These are phyloP conservation scores for Scheffersomyces ergatensis DNA, from an alignment of 805 yeast genomes.

Conservation along the genomic window DNA sequence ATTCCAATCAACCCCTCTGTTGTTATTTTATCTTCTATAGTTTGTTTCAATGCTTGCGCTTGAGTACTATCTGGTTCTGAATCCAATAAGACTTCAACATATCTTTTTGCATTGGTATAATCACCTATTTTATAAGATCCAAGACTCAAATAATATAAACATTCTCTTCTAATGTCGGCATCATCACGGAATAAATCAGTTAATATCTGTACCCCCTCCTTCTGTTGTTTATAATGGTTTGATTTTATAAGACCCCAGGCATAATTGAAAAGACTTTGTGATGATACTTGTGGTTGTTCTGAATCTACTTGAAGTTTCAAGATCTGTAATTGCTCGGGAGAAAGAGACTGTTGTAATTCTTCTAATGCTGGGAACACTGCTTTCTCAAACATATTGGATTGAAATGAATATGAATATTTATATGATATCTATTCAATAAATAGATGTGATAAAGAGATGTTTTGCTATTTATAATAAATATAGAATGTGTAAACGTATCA, in stretches of 20 bases:
- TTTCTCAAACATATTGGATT: slow-evolving; percentile 9
- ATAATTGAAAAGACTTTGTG: slow-evolving; percentile 86
- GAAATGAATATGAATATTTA: too few relatives aligned
- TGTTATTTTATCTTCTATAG: slow-evolving; percentile 81
- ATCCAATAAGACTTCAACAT: slow-evolving; percentile 70
- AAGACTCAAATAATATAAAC: slow-evolving; percentile 80
- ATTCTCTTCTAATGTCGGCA: slow-evolving; percentile 83
- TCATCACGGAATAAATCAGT: slow-evolving; percentile 70
- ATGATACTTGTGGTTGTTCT: slow-evolving; percentile 76
- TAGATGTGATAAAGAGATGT: too few relatives aligned
- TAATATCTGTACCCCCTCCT: slow-evolving; percentile 75
- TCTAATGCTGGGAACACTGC: slow-evolving; percentile 38
- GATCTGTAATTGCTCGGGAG: slow-evolving; percentile 72
- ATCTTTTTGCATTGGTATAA: slow-evolving; percentile 78
- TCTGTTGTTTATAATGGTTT: slow-evolving; percentile 56
- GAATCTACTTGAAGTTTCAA: slow-evolving; percentile 73
- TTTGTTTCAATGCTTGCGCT: slow-evolving; percentile 65
- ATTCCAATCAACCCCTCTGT: slow-evolving; percentile 86
- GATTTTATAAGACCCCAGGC: slow-evolving; percentile 96
- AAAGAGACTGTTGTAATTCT: slow-evolving; percentile 50
- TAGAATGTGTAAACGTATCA: too few relatives aligned
- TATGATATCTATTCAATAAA: too few relatives aligned
- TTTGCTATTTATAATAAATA: too few relatives aligned
- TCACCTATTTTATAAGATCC: slow-evolving; percentile 91
- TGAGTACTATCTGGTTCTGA: slow-evolving; percentile 87